phyloP scores from a whole-genome alignment of 179 eudicot species.

The Heliamphora pulchella region DNA sequence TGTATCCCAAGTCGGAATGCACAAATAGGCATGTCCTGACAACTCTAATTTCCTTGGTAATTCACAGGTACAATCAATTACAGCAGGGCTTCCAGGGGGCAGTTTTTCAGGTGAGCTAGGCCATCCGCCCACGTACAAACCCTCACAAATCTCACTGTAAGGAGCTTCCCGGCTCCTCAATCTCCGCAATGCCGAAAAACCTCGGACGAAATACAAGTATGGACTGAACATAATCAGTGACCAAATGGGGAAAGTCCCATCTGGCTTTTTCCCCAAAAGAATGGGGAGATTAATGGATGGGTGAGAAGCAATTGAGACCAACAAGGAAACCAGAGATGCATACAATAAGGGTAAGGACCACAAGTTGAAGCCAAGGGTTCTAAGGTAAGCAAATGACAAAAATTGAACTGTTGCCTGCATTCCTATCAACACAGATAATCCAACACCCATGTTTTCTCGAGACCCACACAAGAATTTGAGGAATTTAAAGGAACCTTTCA shows the following conservation, averaged over 20 bases:
- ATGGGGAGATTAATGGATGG: constrained; percentile 69
- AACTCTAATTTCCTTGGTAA: constrained; percentile 48
- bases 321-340: constrained; percentile 54
- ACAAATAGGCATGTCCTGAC: constrained; percentile 50
- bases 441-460: constrained; percentile 39
- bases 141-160: constrained; percentile 58
- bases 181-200: constrained; percentile 47
- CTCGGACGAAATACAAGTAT: constrained; percentile 48
- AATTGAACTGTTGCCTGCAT: constrained; percentile 47
- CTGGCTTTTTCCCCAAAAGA: constrained; percentile 59
- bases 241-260: constrained; percentile 72
- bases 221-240: constrained; percentile 58
- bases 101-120: constrained; percentile 46
- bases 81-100: constrained; percentile 79
- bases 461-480: neutral
- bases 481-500: neutral
- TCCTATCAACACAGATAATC: constrained; percentile 54
- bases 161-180: constrained; percentile 54
- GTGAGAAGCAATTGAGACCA: constrained; percentile 66
- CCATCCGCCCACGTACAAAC: constrained; percentile 95
- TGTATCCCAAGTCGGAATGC: constrained; percentile 87
- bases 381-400: constrained; percentile 34
- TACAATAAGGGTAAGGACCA: constrained; percentile 64
- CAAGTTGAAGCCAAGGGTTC: constrained; percentile 33
- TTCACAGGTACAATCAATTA: constrained; percentile 86